Evolutionary conservation across 768 basidiomycete species (phyloP), one percentile per base, ranked within the genome.

Genomic region (Scleroderma citrinum): DNA sequence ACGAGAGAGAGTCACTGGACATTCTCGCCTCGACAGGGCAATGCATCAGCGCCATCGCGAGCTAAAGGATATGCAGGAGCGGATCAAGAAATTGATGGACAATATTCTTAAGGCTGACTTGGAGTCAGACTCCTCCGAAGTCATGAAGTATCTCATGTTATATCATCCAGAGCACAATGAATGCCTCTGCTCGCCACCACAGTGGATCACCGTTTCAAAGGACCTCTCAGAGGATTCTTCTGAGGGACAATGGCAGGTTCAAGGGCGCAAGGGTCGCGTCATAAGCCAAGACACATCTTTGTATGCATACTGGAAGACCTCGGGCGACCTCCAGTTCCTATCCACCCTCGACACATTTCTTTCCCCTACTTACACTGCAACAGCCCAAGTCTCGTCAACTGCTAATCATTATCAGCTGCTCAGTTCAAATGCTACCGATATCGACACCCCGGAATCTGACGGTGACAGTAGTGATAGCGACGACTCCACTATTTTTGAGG

Each of bases 231-330:
- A 56, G 3, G 46, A 54, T 7, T 57, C 54, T 20, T 20, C 46
- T 2, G 57, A 60, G 31, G 59, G 34, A 16, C 45, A 50, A 17
- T 78, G 78, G 75, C 55, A 68, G 30, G 61, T 8, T 5, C 65
- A 64, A 19, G 70, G 71, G 19, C 53, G 36, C 3, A 48, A 44
- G 11, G 67, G 66, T 23, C 56, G 54, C 47, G 57, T 55, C 3
- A 10, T 38, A 19, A 46, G 26, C 17, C 56, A 55, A 40, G 63
- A 66, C 26, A 55, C 54, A 2, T 64, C 76, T 0, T 26, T 68
- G 0, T 82, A 81, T 53, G 71, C 69, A 0, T 80, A 76, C 50
- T 85, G 83, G 83, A 65, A 62, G 46, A 54, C 62, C 5, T 70
- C 69, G 5, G 48, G 57, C 1, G 82, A 85, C 55, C 47, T 83